Evolutionary conservation across 345 rosid genomes (phyloP), one percentile per base, ranked within the genome.

Genomic region (Pelargonium nanum): DNA sequence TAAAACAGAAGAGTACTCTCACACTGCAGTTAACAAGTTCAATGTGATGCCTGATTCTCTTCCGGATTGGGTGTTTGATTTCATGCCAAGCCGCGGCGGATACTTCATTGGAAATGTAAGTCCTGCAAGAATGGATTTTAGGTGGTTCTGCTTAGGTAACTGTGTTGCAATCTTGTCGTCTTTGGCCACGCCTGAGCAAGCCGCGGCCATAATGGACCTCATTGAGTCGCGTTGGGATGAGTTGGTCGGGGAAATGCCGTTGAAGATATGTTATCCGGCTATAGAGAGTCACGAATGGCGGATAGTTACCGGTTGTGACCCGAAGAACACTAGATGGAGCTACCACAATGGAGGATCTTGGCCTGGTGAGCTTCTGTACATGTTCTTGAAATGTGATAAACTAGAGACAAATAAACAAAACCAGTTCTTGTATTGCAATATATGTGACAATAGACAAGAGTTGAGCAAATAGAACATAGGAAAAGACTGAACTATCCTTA

Each of bases 321-420:
- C 87, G 1, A 77, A 82, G 75, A 82, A 82, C 54, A 82, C 82
- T 15, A 65, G 77, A 25, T 80, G 87, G 87, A 83, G 81, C 64
- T 78, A 80, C 58, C 85, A 80, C 66, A 76, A 83, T 59, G 83
- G 81, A 40, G 87, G 85, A 26, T 83, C 85, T 68, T 83, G 83
- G 87, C 85, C 87, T 53, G 81, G 80, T 83, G 50, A 70, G 25
- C n/a, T n/a, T n/a, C n/a, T n/a, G n/a, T n/a, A n/a, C n/a, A n/a
- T n/a, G n/a, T n/a, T n/a, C n/a, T n/a, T n/a, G n/a, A n/a, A n/a
- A n/a, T n/a, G n/a, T n/a, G n/a, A n/a, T n/a, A n/a, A n/a, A n/a
- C n/a, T n/a, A n/a, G n/a, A n/a, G n/a, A n/a, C n/a, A n/a, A n/a
- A n/a, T n/a, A n/a, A n/a, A n/a, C n/a, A n/a, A n/a, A n/a, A n/a